Evolutionary conservation across 2,329 filamentous ascomycete species (phyloP).

Genomic region (Ceratocystis eucalypticola): DNA sequence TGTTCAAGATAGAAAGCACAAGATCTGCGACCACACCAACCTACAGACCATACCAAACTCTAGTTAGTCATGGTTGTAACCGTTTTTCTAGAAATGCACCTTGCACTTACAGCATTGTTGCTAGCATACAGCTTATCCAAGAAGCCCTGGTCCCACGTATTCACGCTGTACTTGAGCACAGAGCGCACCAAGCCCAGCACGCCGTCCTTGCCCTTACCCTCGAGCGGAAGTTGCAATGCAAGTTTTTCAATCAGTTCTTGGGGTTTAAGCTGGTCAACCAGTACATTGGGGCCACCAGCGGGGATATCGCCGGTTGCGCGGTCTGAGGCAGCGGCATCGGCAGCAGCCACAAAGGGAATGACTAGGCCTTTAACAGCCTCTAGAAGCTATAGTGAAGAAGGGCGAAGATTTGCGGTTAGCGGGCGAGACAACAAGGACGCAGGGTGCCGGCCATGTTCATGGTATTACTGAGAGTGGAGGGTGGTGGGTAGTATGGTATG

Average conservation of each 20-base stretch:
- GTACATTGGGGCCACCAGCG: slow-evolving; percentile 37
- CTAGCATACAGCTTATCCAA: slow-evolving; percentile 89
- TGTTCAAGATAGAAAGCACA: slow-evolving; percentile 74
- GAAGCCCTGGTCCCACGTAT: slow-evolving; percentile 98
- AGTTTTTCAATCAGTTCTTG: slow-evolving; percentile 42
- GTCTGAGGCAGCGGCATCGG: slow-evolving; percentile 41
- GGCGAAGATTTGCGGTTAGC: not conserved
- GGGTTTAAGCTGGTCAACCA: slow-evolving; percentile 51
- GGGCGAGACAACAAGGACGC: not conserved
- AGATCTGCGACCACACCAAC: slow-evolving; percentile 77
- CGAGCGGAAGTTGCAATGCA: slow-evolving; percentile 42
- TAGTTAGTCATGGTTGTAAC: not conserved
- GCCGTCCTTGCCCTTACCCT: slow-evolving; percentile 47
- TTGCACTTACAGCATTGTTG: slow-evolving; percentile 56
- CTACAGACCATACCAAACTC: slow-evolving; percentile 27
- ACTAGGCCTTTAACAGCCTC: slow-evolving; percentile 53
- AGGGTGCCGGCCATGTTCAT: not conserved
- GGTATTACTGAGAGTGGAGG: not conserved
- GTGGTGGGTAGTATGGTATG: not conserved
- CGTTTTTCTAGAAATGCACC: not conserved
- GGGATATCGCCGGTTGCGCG: slow-evolving; percentile 34
- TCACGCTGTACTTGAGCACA: slow-evolving; percentile 75
- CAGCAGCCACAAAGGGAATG: slow-evolving; percentile 55
- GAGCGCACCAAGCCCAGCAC: slow-evolving; percentile 56
- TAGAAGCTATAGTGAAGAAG: slow-evolving; percentile 42